Conservation (phyloP, 164 flowering plant genomes). For the Brasenia schreberi region DNA sequence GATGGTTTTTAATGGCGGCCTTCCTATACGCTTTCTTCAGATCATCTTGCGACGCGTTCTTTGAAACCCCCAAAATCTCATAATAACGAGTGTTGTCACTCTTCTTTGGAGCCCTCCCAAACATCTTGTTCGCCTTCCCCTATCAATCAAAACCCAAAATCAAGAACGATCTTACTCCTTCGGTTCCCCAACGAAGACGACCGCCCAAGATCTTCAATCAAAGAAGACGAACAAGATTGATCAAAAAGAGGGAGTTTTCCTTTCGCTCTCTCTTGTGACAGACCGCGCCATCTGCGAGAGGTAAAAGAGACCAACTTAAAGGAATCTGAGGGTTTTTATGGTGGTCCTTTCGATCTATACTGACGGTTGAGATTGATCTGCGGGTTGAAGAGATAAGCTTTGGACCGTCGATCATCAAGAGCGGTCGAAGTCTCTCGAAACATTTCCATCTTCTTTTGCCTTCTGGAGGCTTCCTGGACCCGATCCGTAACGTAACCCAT, state of each 20-base stretch:
- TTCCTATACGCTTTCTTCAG: slow-evolving; percentile 83
- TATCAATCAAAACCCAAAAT: background rate
- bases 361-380: slow-evolving; percentile 4
- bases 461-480: background rate
- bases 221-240: background rate
- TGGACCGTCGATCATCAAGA: background rate
- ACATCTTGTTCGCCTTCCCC: slow-evolving; percentile 35
- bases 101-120: slow-evolving; percentile 74
- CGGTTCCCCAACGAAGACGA: background rate
- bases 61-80: slow-evolving; percentile 68
- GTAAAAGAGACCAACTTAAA: background rate
- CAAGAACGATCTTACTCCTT: background rate
- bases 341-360: background rate
- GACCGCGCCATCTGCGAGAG: background rate
- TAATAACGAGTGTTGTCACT: slow-evolving; percentile 78
- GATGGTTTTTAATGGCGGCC: slow-evolving; percentile 94
- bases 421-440: slow-evolving; percentile 5
- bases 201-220: background rate
- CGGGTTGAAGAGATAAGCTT: background rate
- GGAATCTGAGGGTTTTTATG: background rate
- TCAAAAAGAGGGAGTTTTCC: background rate
- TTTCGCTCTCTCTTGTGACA: no score
- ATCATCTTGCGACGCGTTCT: slow-evolving; percentile 73
- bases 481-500: background rate
- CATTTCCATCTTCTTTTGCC: background rate